These are phyloP conservation scores for Tulasnella sp. DNA, from an alignment of 768 basidiomycete species.

Conservation along the genomic window DNA sequence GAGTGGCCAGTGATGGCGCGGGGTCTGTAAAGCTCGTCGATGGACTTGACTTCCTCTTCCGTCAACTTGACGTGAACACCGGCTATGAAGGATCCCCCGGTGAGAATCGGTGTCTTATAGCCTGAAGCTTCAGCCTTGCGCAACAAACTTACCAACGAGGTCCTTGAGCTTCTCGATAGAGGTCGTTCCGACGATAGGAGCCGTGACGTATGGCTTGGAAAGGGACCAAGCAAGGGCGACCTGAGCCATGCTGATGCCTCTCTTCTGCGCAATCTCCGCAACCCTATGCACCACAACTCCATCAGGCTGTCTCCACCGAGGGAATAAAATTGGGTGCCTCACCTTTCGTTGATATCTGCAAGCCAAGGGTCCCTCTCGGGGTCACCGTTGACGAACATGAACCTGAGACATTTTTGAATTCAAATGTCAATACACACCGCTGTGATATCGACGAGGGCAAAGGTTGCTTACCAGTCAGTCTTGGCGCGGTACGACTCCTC, in stretches of 20 bases:
- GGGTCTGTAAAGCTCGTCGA: slow-evolving; percentile 53
- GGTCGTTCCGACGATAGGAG: slow-evolving; percentile 57
- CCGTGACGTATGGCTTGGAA: slow-evolving; percentile 39
- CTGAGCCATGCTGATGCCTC: slow-evolving; percentile 22
- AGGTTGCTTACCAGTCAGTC: slow-evolving; percentile 6
- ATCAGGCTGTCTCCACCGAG: not conserved
- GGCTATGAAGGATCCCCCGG: slow-evolving; percentile 33
- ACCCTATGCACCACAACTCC: not conserved
- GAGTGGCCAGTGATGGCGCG: slow-evolving; percentile 47
- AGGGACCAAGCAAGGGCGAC: slow-evolving; percentile 50
- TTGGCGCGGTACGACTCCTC: slow-evolving; percentile 15
- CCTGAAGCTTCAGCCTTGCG: not conserved
- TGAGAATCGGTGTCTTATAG: not conserved
- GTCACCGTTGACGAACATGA: slow-evolving; percentile 11
- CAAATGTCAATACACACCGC: not conserved
- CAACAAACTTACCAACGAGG: slow-evolving; percentile 42
- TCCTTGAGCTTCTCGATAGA: slow-evolving; percentile 52
- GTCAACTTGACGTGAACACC: slow-evolving; percentile 49
- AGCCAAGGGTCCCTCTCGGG: slow-evolving; percentile 20
- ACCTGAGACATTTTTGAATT: not conserved
- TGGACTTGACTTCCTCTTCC: slow-evolving; percentile 51
- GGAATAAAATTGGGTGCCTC: not conserved
- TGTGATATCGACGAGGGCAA: not conserved
- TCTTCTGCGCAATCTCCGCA: not conserved
- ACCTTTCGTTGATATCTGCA: slow-evolving; percentile 10